These are phyloP conservation scores for Pythium plurisporium DNA, from an alignment of 352 stramenopile genomes.

Conservation along the genomic window DNA sequence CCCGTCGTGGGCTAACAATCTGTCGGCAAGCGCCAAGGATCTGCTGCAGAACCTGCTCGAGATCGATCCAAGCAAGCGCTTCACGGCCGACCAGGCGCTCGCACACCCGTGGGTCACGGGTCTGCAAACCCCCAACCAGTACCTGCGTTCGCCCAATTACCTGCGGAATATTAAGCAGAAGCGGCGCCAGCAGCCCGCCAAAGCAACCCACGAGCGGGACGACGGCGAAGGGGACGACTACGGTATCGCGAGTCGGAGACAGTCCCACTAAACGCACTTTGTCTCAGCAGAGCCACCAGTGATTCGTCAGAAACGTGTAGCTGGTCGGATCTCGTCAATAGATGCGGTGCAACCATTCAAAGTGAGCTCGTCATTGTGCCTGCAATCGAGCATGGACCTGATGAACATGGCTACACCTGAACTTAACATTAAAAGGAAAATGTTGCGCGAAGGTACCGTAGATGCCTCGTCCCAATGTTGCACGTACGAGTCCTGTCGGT, in stretches of 20 bases:
- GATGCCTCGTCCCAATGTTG: constrained; percentile 1
- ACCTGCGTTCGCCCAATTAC: constrained; percentile 84
- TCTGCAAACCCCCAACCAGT: constrained; percentile 83
- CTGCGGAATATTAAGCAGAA: constrained; percentile 78
- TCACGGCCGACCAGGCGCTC: constrained; percentile 76
- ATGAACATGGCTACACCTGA: constrained; percentile 6
- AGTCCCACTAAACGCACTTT: constrained; percentile 46
- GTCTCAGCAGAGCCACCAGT: not conserved
- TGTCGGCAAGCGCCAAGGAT: constrained; percentile 85
- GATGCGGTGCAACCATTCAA: too few species aligned
- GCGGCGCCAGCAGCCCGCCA: constrained; percentile 36
- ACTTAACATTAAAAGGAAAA: constrained; percentile 10
- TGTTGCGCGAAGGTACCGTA: constrained; percentile 16
- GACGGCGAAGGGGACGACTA: constrained; percentile 15
- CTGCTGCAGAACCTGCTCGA: constrained; percentile 79
- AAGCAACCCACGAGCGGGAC: too few species aligned
- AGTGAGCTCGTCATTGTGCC: too few species aligned
- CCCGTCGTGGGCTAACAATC: constrained; percentile 88
- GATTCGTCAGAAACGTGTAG: too few species aligned
- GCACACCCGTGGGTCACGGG: constrained; percentile 85
- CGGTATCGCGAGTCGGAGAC: constrained; percentile 49
- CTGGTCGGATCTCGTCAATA: too few species aligned
- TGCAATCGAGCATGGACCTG: too few species aligned
- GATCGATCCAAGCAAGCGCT: constrained; percentile 73
- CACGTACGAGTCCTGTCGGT: not conserved